Evolutionary conservation across 2,329 filamentous ascomycete genomes (phyloP), one percentile per base, ranked within the genome.

Genomic region (Emergomyces orientalis): DNA sequence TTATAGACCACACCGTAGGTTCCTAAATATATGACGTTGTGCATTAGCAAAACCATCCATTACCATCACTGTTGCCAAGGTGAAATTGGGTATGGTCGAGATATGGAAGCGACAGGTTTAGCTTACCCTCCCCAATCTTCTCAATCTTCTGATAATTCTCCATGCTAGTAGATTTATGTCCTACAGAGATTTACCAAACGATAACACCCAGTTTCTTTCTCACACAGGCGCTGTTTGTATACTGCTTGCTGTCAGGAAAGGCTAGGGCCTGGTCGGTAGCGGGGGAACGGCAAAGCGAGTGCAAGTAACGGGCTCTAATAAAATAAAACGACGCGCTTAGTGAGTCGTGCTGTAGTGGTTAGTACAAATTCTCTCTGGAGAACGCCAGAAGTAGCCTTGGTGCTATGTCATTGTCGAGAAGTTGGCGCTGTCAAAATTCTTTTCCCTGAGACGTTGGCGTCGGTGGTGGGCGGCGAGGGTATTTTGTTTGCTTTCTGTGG

Each of bases 1-100:
- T 96, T 96, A 85, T 96, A 96, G 66, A 96, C 91, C 66, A 96
- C 91, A 76, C 91, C 91, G 74, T 96, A 96, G 19, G 91, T 96
- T 71, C 91, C 91, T 96, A 68, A 6, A 59, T 30, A 58, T 49
- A 65, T 25, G 51, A 37, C n/a, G 32, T 19, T 41, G 1, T n/a
- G 9, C 54, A 55, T 43, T 27, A 41, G 60, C 47, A 61, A 43
- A 45, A 14, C 1, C 19, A 34, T 14, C 6, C 9, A 17, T 34
- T 37, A 27, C 14, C 13, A 51, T 25, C 43, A 27, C 14, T 51
- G 34, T 30, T 14, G 32, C 39, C 6, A 60, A 19, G 32, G 27
- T 43, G 56, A 2, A 41, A 54, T 17, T 47, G 27, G 37, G 22
- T 39, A 11, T 43, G 37, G 8, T 25, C 34, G 34, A 43, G 49